Percentiles rank a stretch among this genome's conserved stretches.
Conservation (phyloP, 148 eudicot species). For the Amaranthus hypochondriacus region DNA sequence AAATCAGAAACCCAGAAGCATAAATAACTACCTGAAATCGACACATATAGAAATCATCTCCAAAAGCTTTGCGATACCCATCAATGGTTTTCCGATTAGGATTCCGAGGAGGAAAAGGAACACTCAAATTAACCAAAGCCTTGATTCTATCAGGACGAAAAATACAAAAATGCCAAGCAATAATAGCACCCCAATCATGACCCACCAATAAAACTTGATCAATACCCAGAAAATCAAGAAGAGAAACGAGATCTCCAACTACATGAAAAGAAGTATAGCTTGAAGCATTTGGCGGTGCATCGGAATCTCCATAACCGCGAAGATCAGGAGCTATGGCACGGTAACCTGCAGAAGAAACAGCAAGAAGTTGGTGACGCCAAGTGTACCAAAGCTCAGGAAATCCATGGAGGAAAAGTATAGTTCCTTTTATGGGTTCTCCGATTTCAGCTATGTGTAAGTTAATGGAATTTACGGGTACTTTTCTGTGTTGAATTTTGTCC, state of each 20-base stretch:
- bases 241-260: slow-evolving; percentile 46
- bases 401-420: slow-evolving; percentile 52
- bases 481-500: slow-evolving; percentile 42
- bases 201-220: slow-evolving; percentile 46
- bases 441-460: slow-evolving; percentile 48
- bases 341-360: slow-evolving; percentile 35
- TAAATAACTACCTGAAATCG: slow-evolving; percentile 42
- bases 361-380: slow-evolving; percentile 54
- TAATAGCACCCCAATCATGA: slow-evolving; percentile 55
- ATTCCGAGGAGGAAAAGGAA: slow-evolving; percentile 37
- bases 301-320: slow-evolving; percentile 58
- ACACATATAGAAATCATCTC: slow-evolving; percentile 54
- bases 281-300: slow-evolving; percentile 29
- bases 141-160: slow-evolving; percentile 42
- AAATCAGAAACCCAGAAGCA: neutral
- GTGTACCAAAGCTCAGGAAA: slow-evolving; percentile 55
- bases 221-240: slow-evolving; percentile 35
- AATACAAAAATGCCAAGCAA: slow-evolving; percentile 41
- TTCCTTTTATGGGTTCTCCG: slow-evolving; percentile 13
- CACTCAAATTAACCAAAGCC: slow-evolving; percentile 46
- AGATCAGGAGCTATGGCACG: slow-evolving; percentile 56
- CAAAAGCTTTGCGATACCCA: slow-evolving; percentile 27
- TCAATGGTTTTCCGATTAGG: slow-evolving; percentile 31
- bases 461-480: slow-evolving; percentile 35
- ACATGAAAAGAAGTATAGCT: slow-evolving; percentile 42